Evolutionary conservation across 2,329 filamentous ascomycete genomes (phyloP).

Genomic region (Fusarium globosum): DNA sequence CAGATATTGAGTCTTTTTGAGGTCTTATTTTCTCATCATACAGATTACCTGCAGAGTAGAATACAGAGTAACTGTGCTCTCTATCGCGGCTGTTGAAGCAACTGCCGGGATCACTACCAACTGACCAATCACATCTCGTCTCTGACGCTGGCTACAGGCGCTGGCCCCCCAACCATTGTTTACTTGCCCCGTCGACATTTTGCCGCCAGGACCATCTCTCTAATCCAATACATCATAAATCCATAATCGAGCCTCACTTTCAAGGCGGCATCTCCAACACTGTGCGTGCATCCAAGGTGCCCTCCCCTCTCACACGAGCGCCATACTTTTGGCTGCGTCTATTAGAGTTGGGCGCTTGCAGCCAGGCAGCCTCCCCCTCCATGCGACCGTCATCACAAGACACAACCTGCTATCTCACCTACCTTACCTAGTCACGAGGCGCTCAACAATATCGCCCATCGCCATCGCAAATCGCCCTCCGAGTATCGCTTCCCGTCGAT

Average conservation of each 20-base stretch:
- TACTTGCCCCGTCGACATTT: constrained; percentile 18
- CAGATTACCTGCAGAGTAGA: neutral
- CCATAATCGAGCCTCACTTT: constrained; percentile 22
- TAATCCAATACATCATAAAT: constrained; percentile 16
- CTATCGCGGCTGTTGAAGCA: neutral
- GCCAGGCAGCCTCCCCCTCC: constrained; percentile 14
- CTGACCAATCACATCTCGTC: constrained; percentile 18
- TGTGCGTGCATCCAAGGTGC: neutral
- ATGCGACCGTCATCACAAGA: constrained; percentile 33
- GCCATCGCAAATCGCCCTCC: neutral
- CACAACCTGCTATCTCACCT: constrained; percentile 27
- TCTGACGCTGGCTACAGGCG: constrained; percentile 22
- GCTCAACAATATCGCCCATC: constrained; percentile 9
- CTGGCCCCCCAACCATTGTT: constrained; percentile 38
- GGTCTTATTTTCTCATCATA: neutral
- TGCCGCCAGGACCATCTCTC: constrained; percentile 6
- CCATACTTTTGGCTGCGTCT: constrained; percentile 16
- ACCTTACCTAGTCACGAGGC: constrained; percentile 34
- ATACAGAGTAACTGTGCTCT: neutral
- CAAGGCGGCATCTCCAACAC: constrained; percentile 25
- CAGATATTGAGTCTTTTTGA: neutral
- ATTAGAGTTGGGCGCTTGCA: constrained; percentile 31
- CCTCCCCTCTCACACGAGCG: neutral
- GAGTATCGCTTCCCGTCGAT: constrained; percentile 3
- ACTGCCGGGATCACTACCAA: constrained; percentile 13